Evolutionary conservation across 192 early-diverging fungal species (phyloP), one percentile per base, ranked within the genome.

Genomic region (Coemansia brasiliensis): DNA sequence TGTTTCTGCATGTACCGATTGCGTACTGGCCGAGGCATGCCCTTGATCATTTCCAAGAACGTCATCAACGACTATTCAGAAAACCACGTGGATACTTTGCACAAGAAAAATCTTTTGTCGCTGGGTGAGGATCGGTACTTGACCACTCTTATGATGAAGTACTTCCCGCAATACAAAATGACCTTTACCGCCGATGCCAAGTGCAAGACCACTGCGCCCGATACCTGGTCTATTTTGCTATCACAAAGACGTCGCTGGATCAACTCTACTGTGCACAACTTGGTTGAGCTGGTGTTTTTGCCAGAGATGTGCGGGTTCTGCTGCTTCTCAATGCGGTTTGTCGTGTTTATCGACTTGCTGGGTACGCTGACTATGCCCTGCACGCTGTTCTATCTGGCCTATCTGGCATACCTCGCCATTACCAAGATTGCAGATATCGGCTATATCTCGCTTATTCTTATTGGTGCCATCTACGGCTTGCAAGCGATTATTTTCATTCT

Each of bases 201-300:
- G 51, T 93, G 93, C 79, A 82, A 73, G 61, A 98, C 96, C n/a
- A 86, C 87, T 0, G 94, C 88, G 1, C 96, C 96, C 7, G 93
- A 95, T 62, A 82, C 83, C 32, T 96, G 92, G 88, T 77, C 75
- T 2, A 79, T 98, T 4, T 74, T 98, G 21, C 69, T 95, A 2
- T 96, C 94, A 5, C 96, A 98, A 75, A 83, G 96, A 22, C 90
- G 96, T 63, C 89, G 96, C 18, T 98, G 96, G 96, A 98, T 98
- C 78, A 98, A 98, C 79, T 96, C 94, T 10, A 98, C 96, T 0
- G 88, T 98, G 22, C 96, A 98, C 78, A 98, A 98, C 65, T 69
- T 96, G 61, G 78, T 92, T 39, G 96, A 98, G 80, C 82, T 98
- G 16, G 67, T 95, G 37, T 84, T 88, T 57, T 62, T 96, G 18